phyloP scores from a whole-genome alignment of 2,329 filamentous ascomycete genomes.

The Sclerotinia minor region DNA sequence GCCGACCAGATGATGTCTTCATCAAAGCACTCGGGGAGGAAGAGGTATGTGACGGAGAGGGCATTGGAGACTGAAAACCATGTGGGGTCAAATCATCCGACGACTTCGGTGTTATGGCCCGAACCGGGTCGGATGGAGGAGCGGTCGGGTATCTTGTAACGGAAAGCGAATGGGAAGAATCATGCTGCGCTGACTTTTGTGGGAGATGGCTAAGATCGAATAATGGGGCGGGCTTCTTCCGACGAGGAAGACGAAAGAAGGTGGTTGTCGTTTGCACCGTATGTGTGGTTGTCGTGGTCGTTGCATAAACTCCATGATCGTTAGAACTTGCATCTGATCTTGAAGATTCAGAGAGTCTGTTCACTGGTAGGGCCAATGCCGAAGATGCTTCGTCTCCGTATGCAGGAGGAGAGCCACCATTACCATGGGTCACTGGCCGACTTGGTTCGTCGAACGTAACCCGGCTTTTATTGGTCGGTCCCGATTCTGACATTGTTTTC shows the following conservation, averaged over 20 bases:
- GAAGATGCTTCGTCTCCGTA: slow-evolving; percentile 63
- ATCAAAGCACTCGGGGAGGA: slow-evolving; percentile 30
- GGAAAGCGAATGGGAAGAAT: slow-evolving; percentile 40
- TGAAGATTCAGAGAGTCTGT: slow-evolving; percentile 80
- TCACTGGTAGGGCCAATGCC: slow-evolving; percentile 62
- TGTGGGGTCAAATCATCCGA: slow-evolving; percentile 33
- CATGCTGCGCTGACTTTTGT: slow-evolving; percentile 59
- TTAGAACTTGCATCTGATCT: slow-evolving; percentile 81
- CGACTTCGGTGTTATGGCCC: slow-evolving; percentile 45
- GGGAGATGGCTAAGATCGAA: slow-evolving; percentile 91
- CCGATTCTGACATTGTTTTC: slow-evolving; percentile 44
- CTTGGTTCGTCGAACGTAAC: slow-evolving; percentile 64
- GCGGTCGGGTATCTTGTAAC: slow-evolving; percentile 48
- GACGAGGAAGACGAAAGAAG: slow-evolving; percentile 78
- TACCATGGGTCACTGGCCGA: slow-evolving; percentile 47
- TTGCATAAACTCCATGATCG: slow-evolving; percentile 61
- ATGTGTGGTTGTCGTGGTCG: slow-evolving; percentile 62
- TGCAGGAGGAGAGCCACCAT: slow-evolving; percentile 51
- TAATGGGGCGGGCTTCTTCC: slow-evolving; percentile 72
- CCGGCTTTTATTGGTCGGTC: slow-evolving; percentile 43
- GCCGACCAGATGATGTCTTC: slow-evolving; percentile 41
- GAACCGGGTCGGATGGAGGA: slow-evolving; percentile 42
- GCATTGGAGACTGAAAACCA: slow-evolving; percentile 35
- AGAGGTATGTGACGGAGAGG: slow-evolving; percentile 33
- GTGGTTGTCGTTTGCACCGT: slow-evolving; percentile 64